Percentiles rank a stretch among this genome's conserved stretches.
Evolutionary conservation across 768 basidiomycete species (phyloP).

Genomic region (Ramaria sp.): DNA sequence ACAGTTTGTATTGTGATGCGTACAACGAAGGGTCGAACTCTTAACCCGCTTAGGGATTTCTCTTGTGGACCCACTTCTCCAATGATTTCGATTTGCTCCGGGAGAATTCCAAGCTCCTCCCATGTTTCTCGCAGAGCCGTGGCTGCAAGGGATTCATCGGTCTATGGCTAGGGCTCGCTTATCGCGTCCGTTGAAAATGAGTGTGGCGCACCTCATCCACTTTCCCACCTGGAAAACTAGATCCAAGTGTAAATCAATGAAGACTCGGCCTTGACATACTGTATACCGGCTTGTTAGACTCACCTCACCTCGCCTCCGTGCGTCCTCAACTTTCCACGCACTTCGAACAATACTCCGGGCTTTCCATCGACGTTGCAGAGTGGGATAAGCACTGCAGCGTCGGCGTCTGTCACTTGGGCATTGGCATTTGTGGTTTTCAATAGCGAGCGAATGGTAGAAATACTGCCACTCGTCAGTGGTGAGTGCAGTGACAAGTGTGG

Average conservation of each 20-base stretch:
- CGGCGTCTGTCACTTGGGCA: conserved; percentile 11
- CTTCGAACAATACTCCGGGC: conserved; percentile 63
- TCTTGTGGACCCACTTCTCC: conserved; percentile 54
- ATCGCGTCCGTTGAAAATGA: neutral
- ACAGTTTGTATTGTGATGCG: conserved; percentile 15
- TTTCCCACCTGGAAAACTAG: conserved; percentile 67
- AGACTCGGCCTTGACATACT: neutral
- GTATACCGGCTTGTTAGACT: conserved; percentile 11
- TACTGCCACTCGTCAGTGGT: neutral
- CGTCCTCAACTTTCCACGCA: conserved; percentile 50
- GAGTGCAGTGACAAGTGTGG: neutral
- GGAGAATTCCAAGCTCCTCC: conserved; percentile 60
- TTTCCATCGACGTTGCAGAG: conserved; percentile 61
- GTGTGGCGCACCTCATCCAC: conserved; percentile 43
- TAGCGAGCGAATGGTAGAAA: neutral
- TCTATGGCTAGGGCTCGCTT: conserved; percentile 22
- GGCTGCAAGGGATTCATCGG: conserved; percentile 39
- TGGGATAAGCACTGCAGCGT: conserved; percentile 68
- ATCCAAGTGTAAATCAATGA: neutral
- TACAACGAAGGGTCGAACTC: conserved; percentile 73
- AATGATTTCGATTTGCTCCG: conserved; percentile 52
- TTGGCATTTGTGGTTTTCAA: neutral
- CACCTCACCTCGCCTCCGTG: conserved; percentile 84
- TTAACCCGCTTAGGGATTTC: conserved; percentile 46
- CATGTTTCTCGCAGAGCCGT: conserved; percentile 63